Evolutionary conservation across 2,329 filamentous ascomycete genomes (phyloP), one percentile per base, ranked within the genome.

Genomic region (Apiospora kogelbergensis): DNA sequence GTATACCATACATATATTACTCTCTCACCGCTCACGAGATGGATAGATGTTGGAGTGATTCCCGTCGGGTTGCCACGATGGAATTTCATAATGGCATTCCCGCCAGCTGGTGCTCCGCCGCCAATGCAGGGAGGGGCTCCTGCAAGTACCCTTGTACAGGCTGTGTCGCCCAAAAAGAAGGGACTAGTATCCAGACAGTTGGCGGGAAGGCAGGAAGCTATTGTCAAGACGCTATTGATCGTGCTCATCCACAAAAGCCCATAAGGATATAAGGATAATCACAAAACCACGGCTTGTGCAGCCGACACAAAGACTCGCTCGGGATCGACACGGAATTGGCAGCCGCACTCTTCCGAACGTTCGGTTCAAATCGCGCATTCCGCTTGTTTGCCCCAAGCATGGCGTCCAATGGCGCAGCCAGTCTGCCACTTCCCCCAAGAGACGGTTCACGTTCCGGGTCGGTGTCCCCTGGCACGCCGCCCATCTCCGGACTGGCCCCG

Each of bases 371-470:
- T 33, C 46, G 15, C 26, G 13, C 48, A 20, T n/a, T 7, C 53
- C 17, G 20, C 53, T 37, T 26, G 3, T 37, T 60, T 6, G 37
- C 37, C 24, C 11, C 37, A 65, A 44, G 13, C 37, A 65, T 65
- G 63, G 24, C n/a, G 11, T 65, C 63, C 24, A 41, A 41, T 26
- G 37, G 63, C 63, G 37, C 63, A 30, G 40, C 63, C 24, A 65
- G 73, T 70, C 73, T 77, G 57, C 67, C 72, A 66, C 73, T 77
- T 33, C 76, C 75, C 17, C 69, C 72, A 57, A 72, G 72, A 69
- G 74, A 80, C 71, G 71, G 71, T 11, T 26, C 71, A 69, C 74
- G 73, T 33, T 70, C 73, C 53, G 74, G 76, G 22, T 30, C 45
- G n/a, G 65, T 73, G 76, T 68, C 74, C 74, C 70, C 71, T 78